These are phyloP conservation scores for Curvularia verruculosa DNA, from an alignment of 2,329 filamentous ascomycete genomes.

Conservation along the genomic window DNA sequence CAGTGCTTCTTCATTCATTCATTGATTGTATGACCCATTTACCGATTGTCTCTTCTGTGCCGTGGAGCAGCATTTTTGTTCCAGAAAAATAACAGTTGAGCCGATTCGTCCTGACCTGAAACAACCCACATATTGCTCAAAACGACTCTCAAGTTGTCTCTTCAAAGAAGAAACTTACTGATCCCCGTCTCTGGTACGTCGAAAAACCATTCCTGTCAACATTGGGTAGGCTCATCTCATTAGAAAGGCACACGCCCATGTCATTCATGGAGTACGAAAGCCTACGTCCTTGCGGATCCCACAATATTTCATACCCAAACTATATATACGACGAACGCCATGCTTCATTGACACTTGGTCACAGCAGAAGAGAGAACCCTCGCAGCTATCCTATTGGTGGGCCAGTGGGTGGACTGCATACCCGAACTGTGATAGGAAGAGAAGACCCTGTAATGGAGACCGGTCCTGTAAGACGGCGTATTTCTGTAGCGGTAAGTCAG, in stretches of 20 bases:
- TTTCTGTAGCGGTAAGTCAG: slow-evolving; percentile 51
- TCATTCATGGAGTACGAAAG: slow-evolving; percentile 24
- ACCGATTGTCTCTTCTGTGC: slow-evolving; percentile 5
- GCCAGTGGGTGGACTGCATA: slow-evolving; percentile 25
- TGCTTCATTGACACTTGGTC: slow-evolving; percentile 23
- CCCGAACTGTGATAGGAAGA: slow-evolving; percentile 12
- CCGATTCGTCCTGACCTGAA: neutral
- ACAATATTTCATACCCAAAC: slow-evolving; percentile 15
- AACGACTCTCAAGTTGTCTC: neutral
- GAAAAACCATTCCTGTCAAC: neutral
- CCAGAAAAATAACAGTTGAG: neutral
- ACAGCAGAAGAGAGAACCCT: slow-evolving; percentile 30
- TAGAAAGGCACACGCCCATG: slow-evolving; percentile 8
- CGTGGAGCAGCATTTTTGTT: slow-evolving; percentile 6
- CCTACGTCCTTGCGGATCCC: slow-evolving; percentile 24
- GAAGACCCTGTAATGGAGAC: slow-evolving; percentile 43
- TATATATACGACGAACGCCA: slow-evolving; percentile 39
- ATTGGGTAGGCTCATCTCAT: slow-evolving; percentile 1
- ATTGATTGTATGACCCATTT: slow-evolving; percentile 13
- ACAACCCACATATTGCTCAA: neutral
- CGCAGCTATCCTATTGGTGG: slow-evolving; percentile 35
- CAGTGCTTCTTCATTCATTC: slow-evolving; percentile 13
- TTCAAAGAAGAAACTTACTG: neutral
- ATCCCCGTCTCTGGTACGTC: slow-evolving; percentile 3
- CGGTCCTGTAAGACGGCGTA: slow-evolving; percentile 56